These are phyloP conservation scores for Heliamphora exappendiculata DNA, from an alignment of 148 eudicot species.

Conservation along the genomic window DNA sequence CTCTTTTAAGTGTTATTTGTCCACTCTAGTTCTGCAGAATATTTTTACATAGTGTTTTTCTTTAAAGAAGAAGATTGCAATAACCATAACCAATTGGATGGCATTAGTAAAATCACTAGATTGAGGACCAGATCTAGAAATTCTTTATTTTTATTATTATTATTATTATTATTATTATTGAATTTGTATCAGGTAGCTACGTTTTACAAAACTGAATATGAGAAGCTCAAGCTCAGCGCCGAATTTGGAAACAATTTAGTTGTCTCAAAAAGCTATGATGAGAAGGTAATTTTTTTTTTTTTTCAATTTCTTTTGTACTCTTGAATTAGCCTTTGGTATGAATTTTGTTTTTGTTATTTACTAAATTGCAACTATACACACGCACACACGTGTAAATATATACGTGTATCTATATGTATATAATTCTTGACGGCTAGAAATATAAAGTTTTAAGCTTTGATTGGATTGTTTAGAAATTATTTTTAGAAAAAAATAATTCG, in stretches of 20 bases:
- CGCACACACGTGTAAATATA: neutral
- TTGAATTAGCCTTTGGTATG: neutral
- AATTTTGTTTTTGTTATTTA: neutral
- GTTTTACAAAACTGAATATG: slow-evolving; percentile 18
- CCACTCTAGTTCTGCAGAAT: too few relatives aligned
- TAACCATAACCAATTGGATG: too few relatives aligned
- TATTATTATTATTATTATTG: too few relatives aligned
- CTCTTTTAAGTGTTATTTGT: too few relatives aligned
- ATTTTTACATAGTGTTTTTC: too few relatives aligned
- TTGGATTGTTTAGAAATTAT: neutral
- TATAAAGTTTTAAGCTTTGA: neutral
- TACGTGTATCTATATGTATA: too few relatives aligned
- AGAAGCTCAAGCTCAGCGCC: slow-evolving; percentile 21
- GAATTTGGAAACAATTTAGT: slow-evolving; percentile 1
- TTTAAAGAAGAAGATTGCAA: too few relatives aligned
- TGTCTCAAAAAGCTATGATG: slow-evolving; percentile 12
- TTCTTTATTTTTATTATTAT: too few relatives aligned
- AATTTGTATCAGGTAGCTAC: slow-evolving; percentile 25
- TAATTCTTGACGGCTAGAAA: too few relatives aligned
- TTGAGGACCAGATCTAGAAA: too few relatives aligned
- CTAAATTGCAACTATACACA: neutral
- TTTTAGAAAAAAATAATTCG: too few relatives aligned
- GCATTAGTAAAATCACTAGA: too few relatives aligned
- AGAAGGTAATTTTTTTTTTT: slow-evolving; percentile 18
- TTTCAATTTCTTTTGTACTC: neutral